Base-by-base conservation (phyloP, 1,284 basidiomycete species). In the Agroathelia rolfsii region DNA sequence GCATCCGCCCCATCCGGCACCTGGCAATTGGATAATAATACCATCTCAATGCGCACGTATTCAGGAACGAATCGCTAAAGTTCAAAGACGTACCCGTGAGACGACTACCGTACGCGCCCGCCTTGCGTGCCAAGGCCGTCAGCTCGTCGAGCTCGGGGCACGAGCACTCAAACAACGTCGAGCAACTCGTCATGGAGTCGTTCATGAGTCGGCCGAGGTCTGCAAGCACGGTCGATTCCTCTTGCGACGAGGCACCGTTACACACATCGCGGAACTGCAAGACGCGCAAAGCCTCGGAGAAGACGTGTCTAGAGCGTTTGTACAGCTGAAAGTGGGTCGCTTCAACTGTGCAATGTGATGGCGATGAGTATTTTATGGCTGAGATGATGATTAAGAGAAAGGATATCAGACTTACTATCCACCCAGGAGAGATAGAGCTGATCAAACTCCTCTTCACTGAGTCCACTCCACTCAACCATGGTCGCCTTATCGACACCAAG, bases 1-100 rank as follows among this genome's bases (percentile, higher is more conserved):
- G 44, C 85, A 89, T 8, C 89, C 89, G 31, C 89, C 89, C 87
- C 87, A 94, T 2, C 88, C 88, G 0, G 88, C 88, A 25, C 83
- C 82, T 80, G 38, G 13, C 16, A 13, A 21, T 2, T 33, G 13
- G 16, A 17, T 24, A 24, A 24, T 28, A 36, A 27, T 8, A 24
- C 24, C 14, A 40, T 5, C 24, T 32, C n/a, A n/a, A 5, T 15
- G 3, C 23, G 9, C 11, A 22, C n/a, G 30, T 15, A 27, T 17
- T 34, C 5, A 23, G 8, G n/a, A 16, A 23, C 25, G n/a, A n/a
- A n/a, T n/a, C n/a, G n/a, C n/a, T n/a, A n/a, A n/a, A n/a, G n/a
- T n/a, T n/a, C n/a, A 20, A 24, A 13, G 2, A 41, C 52, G 31
- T 28, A 73, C 82, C 83, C 19, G 85, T 87, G 13, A 86, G 55